A percentile compares a stretch with the other conserved stretches of the same genome.
phyloP scores from a whole-genome alignment of 768 basidiomycete genomes.

The Pisolithus albus region DNA sequence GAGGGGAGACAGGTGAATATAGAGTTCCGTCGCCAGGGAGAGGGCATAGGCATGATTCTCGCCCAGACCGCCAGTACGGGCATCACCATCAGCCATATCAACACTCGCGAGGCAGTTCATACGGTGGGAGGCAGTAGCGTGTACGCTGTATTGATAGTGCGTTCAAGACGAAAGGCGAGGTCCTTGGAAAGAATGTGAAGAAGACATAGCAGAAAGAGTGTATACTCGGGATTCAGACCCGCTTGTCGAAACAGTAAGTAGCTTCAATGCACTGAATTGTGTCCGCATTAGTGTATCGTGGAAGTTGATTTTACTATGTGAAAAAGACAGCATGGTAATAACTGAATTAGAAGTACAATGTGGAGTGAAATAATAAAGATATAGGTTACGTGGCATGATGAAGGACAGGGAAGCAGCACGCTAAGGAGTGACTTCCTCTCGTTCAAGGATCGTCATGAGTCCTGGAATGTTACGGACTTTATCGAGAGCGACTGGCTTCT shows the following conservation, averaged over 20 bases:
- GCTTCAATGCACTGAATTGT: no score
- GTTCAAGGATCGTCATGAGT: conserved; percentile 63
- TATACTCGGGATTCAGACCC: no score
- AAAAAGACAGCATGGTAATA: background rate
- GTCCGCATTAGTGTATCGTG: no score
- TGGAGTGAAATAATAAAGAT: background rate
- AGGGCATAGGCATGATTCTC: background rate
- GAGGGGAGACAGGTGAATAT: conserved; percentile 10
- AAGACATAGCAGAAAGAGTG: background rate
- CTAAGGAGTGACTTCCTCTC: conserved; percentile 27
- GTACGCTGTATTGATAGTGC: background rate
- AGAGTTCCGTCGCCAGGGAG: background rate
- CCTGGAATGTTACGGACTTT: conserved; percentile 58
- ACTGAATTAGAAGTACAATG: conserved; percentile 6
- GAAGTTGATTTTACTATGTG: background rate
- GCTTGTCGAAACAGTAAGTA: no score
- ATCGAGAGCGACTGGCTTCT: conserved; percentile 55
- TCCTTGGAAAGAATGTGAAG: background rate
- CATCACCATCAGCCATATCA: background rate
- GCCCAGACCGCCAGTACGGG: background rate
- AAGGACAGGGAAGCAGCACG: background rate
- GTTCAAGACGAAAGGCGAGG: background rate
- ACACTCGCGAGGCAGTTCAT: background rate
- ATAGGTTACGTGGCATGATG: background rate
- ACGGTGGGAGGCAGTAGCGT: background rate